Evolutionary conservation across 1,284 basidiomycete species (phyloP), one percentile per base, ranked within the genome.

Genomic region (Mycosarcoma maydis): DNA sequence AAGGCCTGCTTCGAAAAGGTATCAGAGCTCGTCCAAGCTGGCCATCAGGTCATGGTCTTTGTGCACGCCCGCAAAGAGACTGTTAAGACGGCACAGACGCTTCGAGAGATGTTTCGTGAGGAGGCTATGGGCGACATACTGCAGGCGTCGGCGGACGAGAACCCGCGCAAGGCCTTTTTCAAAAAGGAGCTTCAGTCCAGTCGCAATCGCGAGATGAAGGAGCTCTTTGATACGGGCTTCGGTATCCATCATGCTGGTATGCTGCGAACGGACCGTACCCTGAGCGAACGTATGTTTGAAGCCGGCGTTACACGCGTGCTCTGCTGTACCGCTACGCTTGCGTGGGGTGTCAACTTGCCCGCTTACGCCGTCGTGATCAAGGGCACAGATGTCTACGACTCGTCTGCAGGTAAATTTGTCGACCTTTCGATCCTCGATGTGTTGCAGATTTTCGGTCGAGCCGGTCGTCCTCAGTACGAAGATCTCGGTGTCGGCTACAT

Each of bases 301-400:
- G 89, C 90, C 11, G 88, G 89, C 72, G 90, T 88, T 11, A 94
- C 98, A 78, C 70, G 96, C 91, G 93, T 98, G 43, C 85, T 99
- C 10, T 98, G 93, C 83, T 98, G 96, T 85, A 99, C 96, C 3
- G 93, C 96, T 2, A 99, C 96, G 0, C 86, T 99, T 29, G 96
- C 96, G 1, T 99, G 96, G 96, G 96, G 96, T 85, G 96, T 99
- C 76, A 99, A 99, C 82, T 85, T 99, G 76, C 96, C 96, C 34
- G 96, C 96, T 5, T 97, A 98, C 83, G 96, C 96, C 54, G 92
- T 85, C 55, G 85, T 99, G 70, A 99, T 99, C 85, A 99, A 98
- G 83, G 96, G 96, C 14, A 99, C 96, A 0, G 92, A 98, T 75
- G 87, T 99, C 3, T 99, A 98, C 81, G 77, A 81, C 46, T 75